Evolutionary conservation across 306 rosid species (phyloP), one percentile per base, ranked within the genome.

Genomic region (Lagenaria siceraria): DNA sequence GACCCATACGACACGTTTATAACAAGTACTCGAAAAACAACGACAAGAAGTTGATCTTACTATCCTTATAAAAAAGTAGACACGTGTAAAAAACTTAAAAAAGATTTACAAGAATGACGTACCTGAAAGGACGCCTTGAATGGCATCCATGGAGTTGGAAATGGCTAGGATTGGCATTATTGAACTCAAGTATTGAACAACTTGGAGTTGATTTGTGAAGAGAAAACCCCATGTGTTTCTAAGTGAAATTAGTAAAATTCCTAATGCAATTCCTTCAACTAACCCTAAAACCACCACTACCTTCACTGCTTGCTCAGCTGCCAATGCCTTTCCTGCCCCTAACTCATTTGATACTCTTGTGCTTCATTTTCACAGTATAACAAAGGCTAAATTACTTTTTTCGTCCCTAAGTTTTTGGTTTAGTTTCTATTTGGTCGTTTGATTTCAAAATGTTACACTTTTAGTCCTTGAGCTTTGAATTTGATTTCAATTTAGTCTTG

Each of bases 71-170:
- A n/a, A n/a, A n/a, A n/a, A n/a, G n/a, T n/a, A n/a, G n/a, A n/a
- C n/a, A n/a, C n/a, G n/a, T n/a, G n/a, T 36, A 0, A 36, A 36
- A 36, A 36, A 36, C 3, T 36, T 2, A 36, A 36, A 2, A 36
- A 36, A 36, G 3, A 36, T 33, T 33, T 36, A 29, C 3, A 29
- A 29, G 3, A 29, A 29, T 29, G 36, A 33, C 36, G 43, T 40
- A 46, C 51, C 66, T 12, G 58, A 77, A 43, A 60, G 53, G 54
- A 69, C 75, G 35, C 75, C 75, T 4, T 69, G 75, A 21, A 69
- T 27, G 51, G 75, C 53, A 4, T 69, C 75, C 75, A 69, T 69
- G 55, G 43, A 69, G 54, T 69, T 69, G 75, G 75, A 69, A 11
- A 42, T 7, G 54, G 36, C 75, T 5, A 69, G 75, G 0, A 69